phyloP scores from a whole-genome alignment of 805 yeast species.

The Pichia nanzhaoensis region DNA sequence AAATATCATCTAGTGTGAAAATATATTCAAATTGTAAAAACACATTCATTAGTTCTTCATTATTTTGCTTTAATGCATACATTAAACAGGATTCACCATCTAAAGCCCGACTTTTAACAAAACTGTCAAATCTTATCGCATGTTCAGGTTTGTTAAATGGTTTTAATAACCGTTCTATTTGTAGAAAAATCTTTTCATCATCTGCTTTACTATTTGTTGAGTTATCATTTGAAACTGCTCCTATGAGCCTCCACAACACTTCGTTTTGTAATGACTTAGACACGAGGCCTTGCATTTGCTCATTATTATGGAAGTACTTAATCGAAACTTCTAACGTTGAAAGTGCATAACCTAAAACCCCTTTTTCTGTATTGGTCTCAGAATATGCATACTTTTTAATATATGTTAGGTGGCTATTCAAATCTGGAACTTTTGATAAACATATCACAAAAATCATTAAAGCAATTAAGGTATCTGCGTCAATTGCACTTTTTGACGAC shows the following conservation, averaged over 20 bases:
- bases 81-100: slow-evolving; percentile 69
- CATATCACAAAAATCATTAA: slow-evolving; percentile 65
- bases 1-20: slow-evolving; percentile 59
- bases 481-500: slow-evolving; percentile 40
- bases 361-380: slow-evolving; percentile 40
- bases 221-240: slow-evolving; percentile 22
- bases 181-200: slow-evolving; percentile 13
- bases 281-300: slow-evolving; percentile 27
- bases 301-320: slow-evolving; percentile 45
- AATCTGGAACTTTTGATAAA: slow-evolving; percentile 49
- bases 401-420: slow-evolving; percentile 61
- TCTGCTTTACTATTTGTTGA: slow-evolving; percentile 19
- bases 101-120: slow-evolving; percentile 34
- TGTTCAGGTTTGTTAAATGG: slow-evolving; percentile 12
- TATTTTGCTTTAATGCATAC: slow-evolving; percentile 48
- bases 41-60: slow-evolving; percentile 37
- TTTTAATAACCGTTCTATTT: slow-evolving; percentile 13
- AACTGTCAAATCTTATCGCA: slow-evolving; percentile 16
- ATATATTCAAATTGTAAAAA: slow-evolving; percentile 41
- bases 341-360: slow-evolving; percentile 66
- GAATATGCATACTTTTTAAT: slow-evolving; percentile 49
- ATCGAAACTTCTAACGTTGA: slow-evolving; percentile 82
- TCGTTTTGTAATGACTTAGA: slow-evolving; percentile 40
- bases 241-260: slow-evolving; percentile 48
- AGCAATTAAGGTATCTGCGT: slow-evolving; percentile 78